Base-by-base conservation (phyloP, 768 basidiomycete genomes). In the Leucocoprinus leucothites region DNA sequence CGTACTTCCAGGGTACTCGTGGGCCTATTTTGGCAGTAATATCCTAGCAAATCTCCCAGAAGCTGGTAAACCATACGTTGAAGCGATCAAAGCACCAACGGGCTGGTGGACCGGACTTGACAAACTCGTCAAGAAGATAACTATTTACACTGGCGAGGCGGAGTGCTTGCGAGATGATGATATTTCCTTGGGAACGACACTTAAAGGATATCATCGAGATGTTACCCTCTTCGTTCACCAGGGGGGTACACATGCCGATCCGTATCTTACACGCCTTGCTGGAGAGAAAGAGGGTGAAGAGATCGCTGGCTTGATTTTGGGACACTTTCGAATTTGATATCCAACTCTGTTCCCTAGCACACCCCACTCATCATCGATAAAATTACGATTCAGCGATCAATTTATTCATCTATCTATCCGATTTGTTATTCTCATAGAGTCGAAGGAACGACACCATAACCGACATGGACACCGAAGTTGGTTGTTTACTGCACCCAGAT, bases 141-240 rank as follows among this genome's bases (percentile, higher is more conserved):
- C 72, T 36, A 65, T 74, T 21, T 71, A 69, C 5, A 67, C 64
- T 11, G 73, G 74, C 3, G 63, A 64, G 14, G 57, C 57, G 18
- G 74, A 74, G 56, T 65, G 65, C 34, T 51, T 75, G 57, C 56
- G 65, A 36, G 72, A 73, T 50, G 66, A 64, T 34, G 65, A 67
- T 42, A 56, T 69, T 16, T 47, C 53, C 1, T 52, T 68, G 22
- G 65, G 59, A 22, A 58, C 63, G 38, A 48, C 51, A 21, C 44
- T 73, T 5, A 56, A 58, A 28, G 60, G 57, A 48, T 54, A 63
- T 11, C 65, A 67, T 49, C 35, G 56, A 0, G 22, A 61, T 14
- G 51, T 59, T 38, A 49, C 60, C 43, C 61, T 71, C 22, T 59
- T 64, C 22, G 36, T 73, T 40, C 71, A 73, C 60, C 54, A 63